Evolutionary conservation across 1,139 yeast genomes (phyloP), one percentile per base, ranked within the genome.

Genomic region (Eremothecium coryli): DNA sequence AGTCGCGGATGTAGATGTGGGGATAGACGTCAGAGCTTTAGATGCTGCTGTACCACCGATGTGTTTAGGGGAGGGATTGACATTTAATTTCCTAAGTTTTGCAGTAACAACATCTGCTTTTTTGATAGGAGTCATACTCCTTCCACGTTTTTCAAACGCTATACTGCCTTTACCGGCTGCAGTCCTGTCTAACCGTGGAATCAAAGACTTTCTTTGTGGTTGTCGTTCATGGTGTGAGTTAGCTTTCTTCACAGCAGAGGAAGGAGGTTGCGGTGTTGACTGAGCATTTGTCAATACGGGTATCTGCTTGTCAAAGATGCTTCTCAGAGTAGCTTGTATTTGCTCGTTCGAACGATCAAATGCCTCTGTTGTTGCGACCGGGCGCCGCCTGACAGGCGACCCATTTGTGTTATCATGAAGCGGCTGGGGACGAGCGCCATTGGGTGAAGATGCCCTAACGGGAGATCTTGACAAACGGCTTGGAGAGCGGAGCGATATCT

Each of bases 301-400:
- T 9, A 38, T 36, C 11, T 33, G 38, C 6, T 40, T 42, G 12
- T 49, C 46, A 32, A 54, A 53, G 12, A 53, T 53, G 34, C 38
- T 46, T 36, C 46, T 50, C 31, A 54, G 35, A 4, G 58, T 49
- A 28, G 52, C 52, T 26, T 53, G 49, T 31, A 52, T 48, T 14
- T 31, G 26, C 4, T 17, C 37, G 17, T 33, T 31, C n/a, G 49
- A 41, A 13, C 43, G 29, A 35, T 50, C 54, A 10, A 41, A 27
- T 4, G 40, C 13, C 14, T 20, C 26, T 17, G 33, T 37, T 2
- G 47, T 34, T 2, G 46, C 36, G n/a, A n/a, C n/a, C n/a, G n/a
- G n/a, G 15, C 30, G 31, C 22, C 48, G 33, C 29, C 42, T 40
- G 9, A 38, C 34, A 11, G 58, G 58, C 8, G 58, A 53, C 2